phyloP scores from a whole-genome alignment of 768 basidiomycete genomes.

The Termitomyces sp. region DNA sequence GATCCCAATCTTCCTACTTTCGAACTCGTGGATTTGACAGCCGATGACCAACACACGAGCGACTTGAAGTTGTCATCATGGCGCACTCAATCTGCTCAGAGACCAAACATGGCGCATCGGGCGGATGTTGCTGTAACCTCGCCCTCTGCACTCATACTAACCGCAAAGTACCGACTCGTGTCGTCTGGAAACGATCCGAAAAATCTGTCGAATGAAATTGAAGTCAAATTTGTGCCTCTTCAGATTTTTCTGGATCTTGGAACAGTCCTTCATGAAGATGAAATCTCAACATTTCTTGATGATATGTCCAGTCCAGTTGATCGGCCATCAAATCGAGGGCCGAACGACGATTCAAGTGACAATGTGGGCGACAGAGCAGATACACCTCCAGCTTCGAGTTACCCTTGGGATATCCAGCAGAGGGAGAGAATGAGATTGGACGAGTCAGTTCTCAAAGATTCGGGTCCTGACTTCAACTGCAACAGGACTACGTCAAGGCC shows the following conservation, averaged over 20 bases:
- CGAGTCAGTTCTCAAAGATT: constrained; percentile 51
- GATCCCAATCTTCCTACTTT: constrained; percentile 46
- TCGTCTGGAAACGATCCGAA: neutral
- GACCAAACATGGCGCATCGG: constrained; percentile 14
- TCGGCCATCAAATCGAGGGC: neutral
- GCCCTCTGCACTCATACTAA: constrained; percentile 7
- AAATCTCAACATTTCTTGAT: constrained; percentile 44
- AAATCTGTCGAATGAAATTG: constrained; percentile 20
- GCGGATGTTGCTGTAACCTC: neutral
- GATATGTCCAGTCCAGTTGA: constrained; percentile 20
- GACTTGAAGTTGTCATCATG: constrained; percentile 59
- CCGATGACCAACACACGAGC: constrained; percentile 27
- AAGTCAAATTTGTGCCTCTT: constrained; percentile 51
- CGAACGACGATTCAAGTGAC: constrained; percentile 13
- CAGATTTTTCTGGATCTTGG: constrained; percentile 76
- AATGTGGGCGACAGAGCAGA: constrained; percentile 27
- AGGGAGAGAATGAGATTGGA: constrained; percentile 37
- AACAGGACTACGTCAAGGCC: constrained; percentile 4
- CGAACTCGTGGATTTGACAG: constrained; percentile 60
- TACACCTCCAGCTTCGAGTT: constrained; percentile 35
- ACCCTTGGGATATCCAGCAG: constrained; percentile 13
- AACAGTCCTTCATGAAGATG: constrained; percentile 31
- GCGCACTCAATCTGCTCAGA: constrained; percentile 41
- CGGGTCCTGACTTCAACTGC: constrained; percentile 50
- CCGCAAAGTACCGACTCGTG: neutral